phyloP scores from a whole-genome alignment of 2,329 filamentous ascomycete species.

The Colletotrichum tropicale region DNA sequence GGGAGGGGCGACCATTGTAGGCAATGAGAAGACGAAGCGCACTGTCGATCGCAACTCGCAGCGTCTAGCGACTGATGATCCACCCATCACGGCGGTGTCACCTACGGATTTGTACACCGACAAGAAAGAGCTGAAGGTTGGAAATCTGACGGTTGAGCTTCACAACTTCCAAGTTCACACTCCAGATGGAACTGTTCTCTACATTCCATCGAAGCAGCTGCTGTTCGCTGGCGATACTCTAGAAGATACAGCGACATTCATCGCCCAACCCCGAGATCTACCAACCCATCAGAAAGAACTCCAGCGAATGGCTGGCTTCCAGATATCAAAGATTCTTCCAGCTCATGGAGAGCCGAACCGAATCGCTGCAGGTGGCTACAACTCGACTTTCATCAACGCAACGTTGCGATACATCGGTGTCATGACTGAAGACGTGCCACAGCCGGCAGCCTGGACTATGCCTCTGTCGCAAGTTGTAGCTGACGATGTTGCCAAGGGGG shows the following conservation, averaged over 20 bases:
- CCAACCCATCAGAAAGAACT: slow-evolving; percentile 9
- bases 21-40: neutral
- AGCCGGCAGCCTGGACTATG: slow-evolving; percentile 7
- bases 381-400: slow-evolving; percentile 14
- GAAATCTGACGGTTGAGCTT: slow-evolving; percentile 6
- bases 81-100: slow-evolving; percentile 7
- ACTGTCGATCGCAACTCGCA: neutral
- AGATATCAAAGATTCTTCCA: slow-evolving; percentile 13
- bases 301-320: neutral
- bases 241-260: slow-evolving; percentile 17
- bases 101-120: slow-evolving; percentile 5
- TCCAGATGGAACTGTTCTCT: slow-evolving; percentile 9
- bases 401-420: slow-evolving; percentile 7
- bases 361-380: slow-evolving; percentile 10
- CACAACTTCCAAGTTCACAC: slow-evolving; percentile 16
- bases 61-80: slow-evolving; percentile 4
- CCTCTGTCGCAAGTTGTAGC: slow-evolving; percentile 14
- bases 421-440: slow-evolving; percentile 15
- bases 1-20: slow-evolving; percentile 8
- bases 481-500: neutral
- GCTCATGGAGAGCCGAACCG: slow-evolving; percentile 10
- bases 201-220: slow-evolving; percentile 13
- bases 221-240: slow-evolving; percentile 14
- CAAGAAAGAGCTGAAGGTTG: slow-evolving; percentile 1
- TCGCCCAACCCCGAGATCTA: slow-evolving; percentile 1